Evolutionary conservation across 352 stramenopile species (phyloP), one percentile per base, ranked within the genome.

Genomic region (Globisporangium carolinianum): DNA sequence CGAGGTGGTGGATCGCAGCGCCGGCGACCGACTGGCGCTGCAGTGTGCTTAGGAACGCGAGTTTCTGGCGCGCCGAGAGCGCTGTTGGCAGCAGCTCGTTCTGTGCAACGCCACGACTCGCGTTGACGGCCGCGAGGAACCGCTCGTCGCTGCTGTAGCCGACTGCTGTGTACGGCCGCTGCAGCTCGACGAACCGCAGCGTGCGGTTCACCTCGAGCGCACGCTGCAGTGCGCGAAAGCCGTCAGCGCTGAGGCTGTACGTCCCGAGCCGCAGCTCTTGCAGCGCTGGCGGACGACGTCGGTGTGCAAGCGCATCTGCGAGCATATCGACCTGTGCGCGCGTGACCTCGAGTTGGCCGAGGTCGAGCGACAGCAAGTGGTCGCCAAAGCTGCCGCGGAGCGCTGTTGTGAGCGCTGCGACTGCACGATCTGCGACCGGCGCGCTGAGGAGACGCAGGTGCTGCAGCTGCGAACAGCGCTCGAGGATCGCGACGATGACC

Each of bases 41-140:
- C 38, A 42, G 38, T 11, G 38, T 17, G 15, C 55, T 61, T 38
- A 55, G 32, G 17, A 61, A 55, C 41, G 47, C 55, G n/a, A 61
- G 39, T 14, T 55, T 61, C 3, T 42, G 18, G 6, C 18, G 38
- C 38, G 38, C 37, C 38, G 39, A 14, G 24, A 32, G 24, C 24
- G 24, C 3, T 32, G 24, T 32, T 32, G 24, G 24, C 24, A 32
- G 24, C 24, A 32, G 24, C 24, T 32, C 24, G 24, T 32, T 32
- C 24, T 32, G 24, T 32, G 24, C 24, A 32, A 32, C 24, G 24
- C 24, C 24, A 32, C 24, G 24, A 32, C 24, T 17, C 36, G 35
- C 36, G 42, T 17, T 8, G 49, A 18, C 12, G 15, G 18, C 32
- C 1, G 4, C 18, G 48, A 41, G 12, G 24, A 41, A 18, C 54